Base-by-base conservation (phyloP, 1,139 yeast genomes). In the Pichia sp. region DNA sequence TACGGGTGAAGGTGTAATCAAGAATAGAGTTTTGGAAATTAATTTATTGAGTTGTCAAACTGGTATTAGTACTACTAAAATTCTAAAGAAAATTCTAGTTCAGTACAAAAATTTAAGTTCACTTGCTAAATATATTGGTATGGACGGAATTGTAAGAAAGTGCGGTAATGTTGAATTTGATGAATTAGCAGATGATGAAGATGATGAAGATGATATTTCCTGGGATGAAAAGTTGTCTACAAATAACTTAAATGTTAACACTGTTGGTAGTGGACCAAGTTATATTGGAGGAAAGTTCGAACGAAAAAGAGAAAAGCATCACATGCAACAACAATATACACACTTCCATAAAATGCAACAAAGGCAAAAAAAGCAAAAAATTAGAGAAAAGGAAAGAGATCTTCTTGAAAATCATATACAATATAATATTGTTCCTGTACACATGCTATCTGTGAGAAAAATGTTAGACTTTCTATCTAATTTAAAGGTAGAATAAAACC, bases 381-480 rank as follows among this genome's bases (percentile, higher is more conserved):
- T 37, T 9, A 42, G 36, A n/a, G 47, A 46, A 20, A 43, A 42
- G 24, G 46, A 44, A n/a, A 30, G 38, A 26, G 52, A 49, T 11
- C 42, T 43, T 4, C 27, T 34, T 5, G 45, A 43, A 12, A 39
- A 32, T 15, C 44, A 46, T 42, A 44, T 41, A 3, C 40, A 39
- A 18, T 41, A 47, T 23, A 66, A 73, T 0, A 67, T 73, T 37
- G 69, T 82, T 2, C 97, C 97, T n/a, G 85, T 95, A 88, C 96
- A 88, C 64, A 74, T 87, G 29, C 69, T 78, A 29, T 87, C 95
- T 0, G 95, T 87, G 7, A 75, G 77, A 30, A 86, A 85, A 60
- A 72, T 82, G 56, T 63, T 84, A 59, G 76, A 72, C 42, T 65
- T 65, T 24, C 53, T 75, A 36, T 68, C 70, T 2, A 77, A 75